Base-by-base conservation (phyloP, 805 yeast species). In the Metschnikowia lochheadii region DNA sequence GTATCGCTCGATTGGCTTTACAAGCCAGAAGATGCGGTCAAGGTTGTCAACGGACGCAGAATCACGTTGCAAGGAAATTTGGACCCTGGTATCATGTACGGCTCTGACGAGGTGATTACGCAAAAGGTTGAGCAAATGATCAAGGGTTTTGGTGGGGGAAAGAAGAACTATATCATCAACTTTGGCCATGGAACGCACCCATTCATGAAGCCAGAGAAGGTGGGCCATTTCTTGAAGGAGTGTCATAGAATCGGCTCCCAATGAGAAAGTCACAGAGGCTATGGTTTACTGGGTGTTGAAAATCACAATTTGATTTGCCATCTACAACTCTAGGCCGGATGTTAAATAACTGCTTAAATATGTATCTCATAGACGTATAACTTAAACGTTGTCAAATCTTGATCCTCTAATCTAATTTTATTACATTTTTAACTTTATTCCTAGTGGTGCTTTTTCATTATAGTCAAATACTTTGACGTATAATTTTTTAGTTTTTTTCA, bases 121-220 rank as follows among this genome's bases (percentile, higher is more conserved):
- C 67, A 76, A 54, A 90, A 90, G 70, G 96, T 88, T 15, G 87
- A 87, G 70, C 78, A 77, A 56, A 94, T 94, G 99, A 85, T 94
- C 53, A 66, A 76, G 52, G 96, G 91, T 6, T 94, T 94, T 65
- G 94, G 94, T n/a, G 96, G 96, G 41, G 97, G 97, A 20, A 89
- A 89, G 68, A 82, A 87, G 63, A 80, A 85, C 62, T 94, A 94
- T 72, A 92, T 94, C 58, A 85, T 92, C 60, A 94, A 94, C 74
- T 87, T 94, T 63, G 99, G 99, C 43, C 99, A 94, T 62, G 99
- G 99, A 15, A 94, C 99, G 20, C 97, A 90, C 66, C 99, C 99
- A 20, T 89, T 88, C 71, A 90, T 94, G 96, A 86, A 89, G 56
- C 96, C 98, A 10, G 96, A 87, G 56, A 86, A 86, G 67, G 81